phyloP scores from a whole-genome alignment of 1,284 basidiomycete species.

The Phlebopus sp. region DNA sequence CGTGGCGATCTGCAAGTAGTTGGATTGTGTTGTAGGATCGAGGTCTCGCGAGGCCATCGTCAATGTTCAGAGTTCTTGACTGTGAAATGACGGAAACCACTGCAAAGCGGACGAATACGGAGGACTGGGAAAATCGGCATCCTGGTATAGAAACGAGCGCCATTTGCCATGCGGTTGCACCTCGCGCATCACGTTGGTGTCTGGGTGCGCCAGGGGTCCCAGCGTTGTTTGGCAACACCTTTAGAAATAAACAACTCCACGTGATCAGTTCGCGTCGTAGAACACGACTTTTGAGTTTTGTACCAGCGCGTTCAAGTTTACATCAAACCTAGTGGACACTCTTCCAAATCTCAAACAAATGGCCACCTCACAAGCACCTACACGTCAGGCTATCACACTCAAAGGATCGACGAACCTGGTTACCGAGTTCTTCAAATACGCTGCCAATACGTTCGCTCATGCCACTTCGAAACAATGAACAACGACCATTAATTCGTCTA shows the following conservation, averaged over 20 bases:
- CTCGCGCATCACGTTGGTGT: neutral
- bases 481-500: slow-evolving; percentile 9
- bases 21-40: slow-evolving; percentile 72
- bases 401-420: slow-evolving; percentile 96
- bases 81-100: neutral
- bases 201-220: neutral
- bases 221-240: slow-evolving; percentile 12
- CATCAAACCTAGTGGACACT: neutral
- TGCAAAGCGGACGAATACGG: neutral
- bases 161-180: neutral
- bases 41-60: slow-evolving; percentile 16
- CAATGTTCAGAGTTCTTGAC: neutral
- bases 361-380: slow-evolving; percentile 62
- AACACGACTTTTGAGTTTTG: too few species aligned
- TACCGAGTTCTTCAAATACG: slow-evolving; percentile 98
- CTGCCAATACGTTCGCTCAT: slow-evolving; percentile 83
- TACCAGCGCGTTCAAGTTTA: slow-evolving; percentile 1
- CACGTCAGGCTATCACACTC: slow-evolving; percentile 82
- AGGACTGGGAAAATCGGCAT: neutral
- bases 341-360: slow-evolving; percentile 21
- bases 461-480: neutral
- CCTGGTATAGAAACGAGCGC: neutral
- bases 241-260: slow-evolving; percentile 13
- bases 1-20: slow-evolving; percentile 71
- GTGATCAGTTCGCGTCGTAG: slow-evolving; percentile 12